phyloP scores from a whole-genome alignment of 1,139 yeast species.

The Arxiozyma telluris region DNA sequence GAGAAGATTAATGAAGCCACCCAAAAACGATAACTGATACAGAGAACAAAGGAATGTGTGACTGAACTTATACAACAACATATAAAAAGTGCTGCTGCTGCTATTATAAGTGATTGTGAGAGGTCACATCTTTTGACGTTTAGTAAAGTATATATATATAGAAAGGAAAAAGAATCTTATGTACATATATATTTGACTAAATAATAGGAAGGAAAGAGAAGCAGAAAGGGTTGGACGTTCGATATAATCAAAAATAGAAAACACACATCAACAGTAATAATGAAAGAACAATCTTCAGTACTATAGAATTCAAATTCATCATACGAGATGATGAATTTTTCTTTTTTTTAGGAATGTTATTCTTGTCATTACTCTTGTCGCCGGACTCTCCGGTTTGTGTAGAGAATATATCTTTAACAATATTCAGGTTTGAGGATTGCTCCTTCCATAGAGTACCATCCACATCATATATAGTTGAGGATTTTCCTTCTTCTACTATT shows the following conservation, averaged over 20 bases:
- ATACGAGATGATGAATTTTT: background rate
- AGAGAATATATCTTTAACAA: background rate
- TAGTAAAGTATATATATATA: too few relatives aligned
- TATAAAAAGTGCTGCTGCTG: too few relatives aligned
- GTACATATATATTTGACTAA: background rate
- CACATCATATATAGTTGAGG: constrained; percentile 14
- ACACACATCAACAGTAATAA: too few relatives aligned
- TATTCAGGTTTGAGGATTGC: background rate
- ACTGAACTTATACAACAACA: too few relatives aligned
- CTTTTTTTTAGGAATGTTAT: background rate
- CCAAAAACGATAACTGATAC: background rate
- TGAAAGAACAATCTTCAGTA: background rate
- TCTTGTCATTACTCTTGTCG: background rate
- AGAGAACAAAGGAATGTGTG: background rate
- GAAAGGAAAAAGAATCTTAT: too few relatives aligned
- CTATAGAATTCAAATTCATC: background rate
- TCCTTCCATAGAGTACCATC: constrained; percentile 9
- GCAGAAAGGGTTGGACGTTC: too few relatives aligned
- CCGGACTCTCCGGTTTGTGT: background rate
- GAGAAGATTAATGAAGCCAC: too few relatives aligned
- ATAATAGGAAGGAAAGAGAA: background rate
- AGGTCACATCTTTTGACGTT: background rate
- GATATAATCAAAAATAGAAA: too few relatives aligned
- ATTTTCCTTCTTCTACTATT: constrained; percentile 3
- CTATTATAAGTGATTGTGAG: background rate